Evolutionary conservation across 2,329 filamentous ascomycete genomes (phyloP).

Genomic region (Ascochyta koolunga): DNA sequence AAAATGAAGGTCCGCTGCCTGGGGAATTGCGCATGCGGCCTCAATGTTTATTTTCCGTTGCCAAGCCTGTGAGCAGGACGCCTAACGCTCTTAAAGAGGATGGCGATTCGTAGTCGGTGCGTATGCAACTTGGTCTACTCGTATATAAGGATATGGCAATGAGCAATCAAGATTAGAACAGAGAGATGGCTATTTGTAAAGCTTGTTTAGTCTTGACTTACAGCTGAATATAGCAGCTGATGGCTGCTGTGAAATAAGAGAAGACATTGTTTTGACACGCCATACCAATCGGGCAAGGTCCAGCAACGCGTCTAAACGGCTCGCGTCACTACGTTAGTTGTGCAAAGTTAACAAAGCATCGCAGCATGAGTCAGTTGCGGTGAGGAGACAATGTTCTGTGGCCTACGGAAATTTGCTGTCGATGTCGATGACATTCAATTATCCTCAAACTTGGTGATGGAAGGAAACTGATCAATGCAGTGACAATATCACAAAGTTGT

Average conservation of each 20-base stretch:
- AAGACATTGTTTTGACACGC: neutral
- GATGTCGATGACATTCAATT: too few species aligned
- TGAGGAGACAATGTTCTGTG: too few species aligned
- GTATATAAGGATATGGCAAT: neutral
- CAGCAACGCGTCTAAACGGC: neutral
- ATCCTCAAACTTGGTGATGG: too few species aligned
- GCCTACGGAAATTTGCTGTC: too few species aligned
- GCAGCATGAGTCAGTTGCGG: too few species aligned
- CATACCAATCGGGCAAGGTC: neutral
- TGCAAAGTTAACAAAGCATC: neutral
- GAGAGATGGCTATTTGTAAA: neutral
- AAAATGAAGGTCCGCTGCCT: neutral
- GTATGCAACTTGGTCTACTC: neutral
- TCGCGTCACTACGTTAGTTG: neutral
- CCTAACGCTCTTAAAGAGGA: slow-evolving; percentile 1
- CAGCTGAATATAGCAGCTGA: neutral
- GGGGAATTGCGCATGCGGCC: neutral
- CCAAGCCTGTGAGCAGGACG: neutral
- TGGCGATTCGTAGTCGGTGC: neutral
- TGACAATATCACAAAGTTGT: too few species aligned
- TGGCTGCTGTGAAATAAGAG: neutral
- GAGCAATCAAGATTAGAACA: neutral
- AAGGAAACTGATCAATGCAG: too few species aligned
- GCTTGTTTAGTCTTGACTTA: neutral
- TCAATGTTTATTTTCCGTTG: neutral